phyloP scores from a whole-genome alignment of 2,329 filamentous ascomycete genomes.

The Elsinoe arachidis region DNA sequence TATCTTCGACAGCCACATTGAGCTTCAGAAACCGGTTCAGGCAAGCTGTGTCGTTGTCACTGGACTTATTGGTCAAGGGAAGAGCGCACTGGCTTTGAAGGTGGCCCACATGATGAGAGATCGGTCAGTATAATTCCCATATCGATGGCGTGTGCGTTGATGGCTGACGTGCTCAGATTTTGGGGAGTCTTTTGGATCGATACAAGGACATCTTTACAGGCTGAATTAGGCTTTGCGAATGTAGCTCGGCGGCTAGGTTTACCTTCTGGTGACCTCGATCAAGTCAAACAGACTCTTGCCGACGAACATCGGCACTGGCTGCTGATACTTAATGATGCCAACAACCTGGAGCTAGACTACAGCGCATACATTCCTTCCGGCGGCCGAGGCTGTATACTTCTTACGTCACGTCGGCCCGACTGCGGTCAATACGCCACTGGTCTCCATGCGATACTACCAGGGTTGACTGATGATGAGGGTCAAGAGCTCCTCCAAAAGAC shows the following conservation, averaged over 20 bases:
- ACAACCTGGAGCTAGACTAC: not conserved
- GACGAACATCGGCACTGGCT: not conserved
- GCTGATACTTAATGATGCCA: not conserved
- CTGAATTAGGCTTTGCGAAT: not conserved
- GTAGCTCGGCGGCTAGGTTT: not conserved
- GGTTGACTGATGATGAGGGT: not conserved
- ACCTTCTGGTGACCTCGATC: not conserved
- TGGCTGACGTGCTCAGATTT: not conserved
- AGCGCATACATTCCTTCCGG: not conserved
- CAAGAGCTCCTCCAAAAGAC: not conserved
- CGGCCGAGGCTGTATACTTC: not conserved
- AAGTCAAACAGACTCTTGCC: not conserved
- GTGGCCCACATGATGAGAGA: not conserved
- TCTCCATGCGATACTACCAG: not conserved
- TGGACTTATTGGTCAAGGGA: not conserved
- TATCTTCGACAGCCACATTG: not conserved
- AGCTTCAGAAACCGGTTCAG: not conserved
- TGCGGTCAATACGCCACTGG: not conserved
- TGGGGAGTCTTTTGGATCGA: constrained; percentile 1
- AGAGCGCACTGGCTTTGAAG: not conserved
- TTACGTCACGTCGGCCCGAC: not conserved
- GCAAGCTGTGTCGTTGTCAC: not conserved
- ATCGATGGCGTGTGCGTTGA: not conserved
- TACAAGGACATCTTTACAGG: not conserved
- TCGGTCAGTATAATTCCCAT: not conserved